A percentile compares a stretch with the other conserved stretches of the same genome.
These are phyloP conservation scores for Paecilomyces niveus DNA, from an alignment of 2,329 filamentous ascomycete species.

Conservation along the genomic window DNA sequence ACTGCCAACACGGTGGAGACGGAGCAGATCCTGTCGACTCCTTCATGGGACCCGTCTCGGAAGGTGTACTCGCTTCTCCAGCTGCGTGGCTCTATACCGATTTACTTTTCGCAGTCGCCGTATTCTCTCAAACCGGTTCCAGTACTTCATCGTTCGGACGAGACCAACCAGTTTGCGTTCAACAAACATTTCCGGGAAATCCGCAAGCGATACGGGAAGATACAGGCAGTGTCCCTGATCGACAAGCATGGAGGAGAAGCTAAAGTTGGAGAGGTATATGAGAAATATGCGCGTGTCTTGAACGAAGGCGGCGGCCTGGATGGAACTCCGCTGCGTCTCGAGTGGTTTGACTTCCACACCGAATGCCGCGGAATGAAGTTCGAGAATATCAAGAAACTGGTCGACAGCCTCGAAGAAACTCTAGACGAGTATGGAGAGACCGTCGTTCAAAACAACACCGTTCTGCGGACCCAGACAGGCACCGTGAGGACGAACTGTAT, in stretches of 20 bases:
- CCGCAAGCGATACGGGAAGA: conserved; percentile 60
- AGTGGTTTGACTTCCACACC: conserved; percentile 97
- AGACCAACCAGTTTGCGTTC: conserved; percentile 72
- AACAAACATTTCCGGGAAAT: conserved; percentile 70
- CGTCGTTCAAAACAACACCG: conserved; percentile 42
- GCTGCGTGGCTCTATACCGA: conserved; percentile 79
- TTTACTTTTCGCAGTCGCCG: conserved; percentile 92
- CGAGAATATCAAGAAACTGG: conserved; percentile 78
- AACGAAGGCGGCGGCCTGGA: conserved; percentile 56
- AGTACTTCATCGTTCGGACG: conserved; percentile 69
- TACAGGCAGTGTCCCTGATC: conserved; percentile 77
- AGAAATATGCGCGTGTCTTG: conserved; percentile 58
- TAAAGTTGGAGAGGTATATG: conserved; percentile 70
- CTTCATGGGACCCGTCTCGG: conserved; percentile 54
- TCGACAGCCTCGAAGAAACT: conserved; percentile 62
- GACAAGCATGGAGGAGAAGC: conserved; percentile 82
- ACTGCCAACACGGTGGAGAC: conserved; percentile 91
- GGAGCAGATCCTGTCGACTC: conserved; percentile 78
- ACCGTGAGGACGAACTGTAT: conserved; percentile 95
- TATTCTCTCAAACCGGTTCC: conserved; percentile 89
- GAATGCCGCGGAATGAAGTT: conserved; percentile 96
- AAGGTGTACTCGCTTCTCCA: conserved; percentile 81
- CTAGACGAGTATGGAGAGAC: conserved; percentile 68
- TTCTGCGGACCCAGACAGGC: conserved; percentile 55
- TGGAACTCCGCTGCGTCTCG: conserved; percentile 56